These are phyloP conservation scores for Gentiana dahurica DNA, from an alignment of 257 asterid species.

Conservation along the genomic window DNA sequence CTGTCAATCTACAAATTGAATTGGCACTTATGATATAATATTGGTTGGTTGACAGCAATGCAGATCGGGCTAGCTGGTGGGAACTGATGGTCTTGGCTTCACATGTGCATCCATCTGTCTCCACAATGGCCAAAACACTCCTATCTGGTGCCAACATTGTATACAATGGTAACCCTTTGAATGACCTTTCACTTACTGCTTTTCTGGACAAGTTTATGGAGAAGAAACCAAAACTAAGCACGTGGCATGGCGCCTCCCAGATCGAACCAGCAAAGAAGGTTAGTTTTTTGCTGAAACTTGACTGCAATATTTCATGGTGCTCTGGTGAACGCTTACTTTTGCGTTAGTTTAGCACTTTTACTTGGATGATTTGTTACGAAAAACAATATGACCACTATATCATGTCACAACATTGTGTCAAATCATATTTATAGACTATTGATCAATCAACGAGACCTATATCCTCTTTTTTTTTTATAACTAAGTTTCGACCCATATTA, in stretches of 20 bases:
- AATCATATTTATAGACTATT: not conserved
- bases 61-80: constrained; percentile 89
- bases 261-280: constrained; percentile 96
- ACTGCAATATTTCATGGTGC: not conserved
- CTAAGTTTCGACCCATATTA: not conserved
- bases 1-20: too few species aligned
- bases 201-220: constrained; percentile 97
- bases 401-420: too few species aligned
- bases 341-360: not conserved
- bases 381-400: too few species aligned
- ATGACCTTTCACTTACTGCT: constrained; percentile 67
- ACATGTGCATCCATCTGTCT: constrained; percentile 90
- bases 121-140: constrained; percentile 89
- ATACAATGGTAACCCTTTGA: constrained; percentile 79
- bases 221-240: constrained; percentile 73
- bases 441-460: not conserved
- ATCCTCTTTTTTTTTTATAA: too few species aligned
- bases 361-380: too few species aligned
- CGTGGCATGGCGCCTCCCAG: constrained; percentile 90
- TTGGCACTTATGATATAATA: too few species aligned
- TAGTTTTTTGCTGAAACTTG: constrained; percentile 1
- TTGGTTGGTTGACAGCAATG: constrained; percentile 51
- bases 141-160: constrained; percentile 82
- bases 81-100: constrained; percentile 70
- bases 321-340: too few species aligned